phyloP scores from a whole-genome alignment of 805 yeast species.

The Saccharomycopsis capsularis region DNA sequence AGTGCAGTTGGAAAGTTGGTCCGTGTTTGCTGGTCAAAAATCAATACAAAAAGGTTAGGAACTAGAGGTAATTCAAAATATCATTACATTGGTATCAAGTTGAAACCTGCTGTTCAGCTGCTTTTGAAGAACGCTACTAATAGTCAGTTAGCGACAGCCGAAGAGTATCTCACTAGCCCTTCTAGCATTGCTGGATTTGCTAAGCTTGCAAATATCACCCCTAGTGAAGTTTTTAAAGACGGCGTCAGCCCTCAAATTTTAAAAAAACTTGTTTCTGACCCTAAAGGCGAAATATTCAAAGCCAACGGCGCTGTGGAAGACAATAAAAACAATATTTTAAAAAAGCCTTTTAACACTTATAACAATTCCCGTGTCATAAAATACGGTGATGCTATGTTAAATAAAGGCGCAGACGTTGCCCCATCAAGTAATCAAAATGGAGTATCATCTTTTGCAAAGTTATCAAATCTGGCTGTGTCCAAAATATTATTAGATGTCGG shows the following conservation, averaged over 20 bases:
- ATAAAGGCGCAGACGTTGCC: too few relatives aligned
- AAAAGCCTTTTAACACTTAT: neutral
- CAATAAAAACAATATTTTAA: too few relatives aligned
- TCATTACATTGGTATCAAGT: slow-evolving; percentile 70
- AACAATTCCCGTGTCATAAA: too few relatives aligned
- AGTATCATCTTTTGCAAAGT: too few relatives aligned
- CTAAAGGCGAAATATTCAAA: too few relatives aligned
- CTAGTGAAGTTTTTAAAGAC: neutral
- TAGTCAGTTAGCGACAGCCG: neutral
- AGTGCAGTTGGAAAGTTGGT: slow-evolving; percentile 77
- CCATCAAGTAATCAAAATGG: too few relatives aligned
- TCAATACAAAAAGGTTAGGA: slow-evolving; percentile 74
- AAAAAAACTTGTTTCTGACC: neutral
- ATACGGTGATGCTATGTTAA: neutral
- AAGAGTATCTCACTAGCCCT: neutral
- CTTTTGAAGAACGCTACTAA: neutral
- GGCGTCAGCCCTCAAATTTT: too few relatives aligned
- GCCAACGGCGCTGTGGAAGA: too few relatives aligned
- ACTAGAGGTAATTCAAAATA: slow-evolving; percentile 77
- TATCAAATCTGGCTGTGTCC: too few relatives aligned
- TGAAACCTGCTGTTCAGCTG: neutral
- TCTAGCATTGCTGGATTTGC: neutral
- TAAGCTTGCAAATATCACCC: neutral
- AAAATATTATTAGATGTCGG: neutral
- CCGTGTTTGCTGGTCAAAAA: slow-evolving; percentile 52